Base-by-base conservation (phyloP, 768 basidiomycete genomes). In the Mycena chlorophos region DNA sequence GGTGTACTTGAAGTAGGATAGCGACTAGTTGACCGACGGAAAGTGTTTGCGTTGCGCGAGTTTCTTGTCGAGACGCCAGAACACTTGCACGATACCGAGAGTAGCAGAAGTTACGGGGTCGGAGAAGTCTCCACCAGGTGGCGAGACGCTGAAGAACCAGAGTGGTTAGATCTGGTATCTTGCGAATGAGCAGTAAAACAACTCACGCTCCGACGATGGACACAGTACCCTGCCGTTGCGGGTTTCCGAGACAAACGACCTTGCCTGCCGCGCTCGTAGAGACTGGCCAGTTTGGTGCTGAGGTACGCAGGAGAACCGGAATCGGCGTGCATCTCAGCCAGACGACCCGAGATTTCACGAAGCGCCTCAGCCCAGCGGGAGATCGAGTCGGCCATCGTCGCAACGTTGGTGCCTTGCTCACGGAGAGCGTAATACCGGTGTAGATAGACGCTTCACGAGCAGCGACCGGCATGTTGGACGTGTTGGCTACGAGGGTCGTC, bases 11-110 rank as follows among this genome's bases (percentile, higher is more conserved):
- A 96, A 98, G 73, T 98, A 98, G 10, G 97, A 99, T n/a, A 97
- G 77, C 62, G 88, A 97, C 97, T 97, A 99, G 76, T 99, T 98
- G 71, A 99, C 96, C n/a, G 95, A 97, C 1, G 97, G 97, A 82
- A 99, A 99, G 71, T 99, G 95, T 73, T 99, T 98, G 60, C 96
- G 84, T 70, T 98, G 97, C 2, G 97, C 97, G 56, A 98, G 86
- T 70, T 96, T 94, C 86, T 99, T 99, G 76, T 98, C 97, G 25
- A 99, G 84, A 71, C 97, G 97, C 97, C 97, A 99, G 84, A 99
- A 99, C 62, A 98, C 97, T 68, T 98, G 97, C 10, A 99, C 97
- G 68, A 99, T 99, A 78, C 94, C 86, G 53, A 99, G 89, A 3
- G 97, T 99, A 30, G 97, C 92, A 42, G 94, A 87, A 6, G 96